A percentile compares a stretch with the other conserved stretches of the same genome.
phyloP scores from a whole-genome alignment of 78 protist species.

The Acrasis kona region DNA sequence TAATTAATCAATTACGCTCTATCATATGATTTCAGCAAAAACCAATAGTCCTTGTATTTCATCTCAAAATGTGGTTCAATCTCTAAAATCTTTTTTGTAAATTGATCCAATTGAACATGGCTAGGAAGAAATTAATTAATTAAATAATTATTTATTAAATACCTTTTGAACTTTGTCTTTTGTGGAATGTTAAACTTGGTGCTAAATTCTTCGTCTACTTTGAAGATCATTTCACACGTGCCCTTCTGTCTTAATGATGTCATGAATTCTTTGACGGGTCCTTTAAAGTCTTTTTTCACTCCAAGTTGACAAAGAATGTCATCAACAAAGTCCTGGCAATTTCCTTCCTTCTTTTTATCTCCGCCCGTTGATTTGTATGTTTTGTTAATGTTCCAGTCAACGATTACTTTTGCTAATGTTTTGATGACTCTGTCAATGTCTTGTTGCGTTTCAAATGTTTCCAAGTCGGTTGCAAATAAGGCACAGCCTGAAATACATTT shows the following conservation, averaged over 20 bases:
- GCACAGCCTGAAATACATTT: neutral
- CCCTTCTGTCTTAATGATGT: neutral
- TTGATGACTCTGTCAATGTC: neutral
- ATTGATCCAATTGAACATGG: neutral
- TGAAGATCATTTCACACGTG: neutral
- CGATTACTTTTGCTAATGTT: neutral
- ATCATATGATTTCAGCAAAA: neutral
- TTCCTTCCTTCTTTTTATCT: neutral
- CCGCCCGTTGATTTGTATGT: neutral
- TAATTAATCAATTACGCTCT: too few relatives aligned
- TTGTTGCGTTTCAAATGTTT: neutral
- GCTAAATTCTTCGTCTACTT: neutral
- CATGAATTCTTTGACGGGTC: neutral
- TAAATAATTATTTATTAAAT: too few relatives aligned
- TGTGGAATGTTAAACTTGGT: neutral
- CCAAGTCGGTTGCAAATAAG: neutral
- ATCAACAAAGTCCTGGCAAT: neutral
- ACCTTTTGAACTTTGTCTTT: neutral
- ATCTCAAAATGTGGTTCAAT: too few relatives aligned
- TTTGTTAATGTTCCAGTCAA: neutral
- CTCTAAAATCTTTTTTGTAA: neutral
- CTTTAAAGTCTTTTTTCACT: neutral
- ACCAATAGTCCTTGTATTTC: neutral
- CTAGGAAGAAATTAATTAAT: too few relatives aligned
- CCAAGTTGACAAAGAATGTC: neutral